phyloP scores from a whole-genome alignment of 2,329 filamentous ascomycete genomes.

The Fusarium nisikadoi region DNA sequence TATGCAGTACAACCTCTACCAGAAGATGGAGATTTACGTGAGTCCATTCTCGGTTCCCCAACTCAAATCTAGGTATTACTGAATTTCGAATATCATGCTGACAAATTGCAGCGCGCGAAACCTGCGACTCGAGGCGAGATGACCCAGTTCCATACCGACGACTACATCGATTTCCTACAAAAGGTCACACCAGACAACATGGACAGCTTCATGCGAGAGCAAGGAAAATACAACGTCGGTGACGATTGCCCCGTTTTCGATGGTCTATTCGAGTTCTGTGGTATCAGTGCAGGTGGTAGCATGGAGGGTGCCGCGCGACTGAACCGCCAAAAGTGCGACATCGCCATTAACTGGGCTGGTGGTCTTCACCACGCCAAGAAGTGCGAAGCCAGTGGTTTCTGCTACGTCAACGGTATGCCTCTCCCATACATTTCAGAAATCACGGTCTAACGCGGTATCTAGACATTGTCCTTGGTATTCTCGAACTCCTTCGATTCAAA shows the following conservation, averaged over 20 bases:
- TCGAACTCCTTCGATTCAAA: conserved; percentile 89
- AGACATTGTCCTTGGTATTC: conserved; percentile 96
- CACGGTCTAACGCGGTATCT: conserved; percentile 34
- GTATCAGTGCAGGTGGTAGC: conserved; percentile 91
- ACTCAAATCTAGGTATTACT: background rate
- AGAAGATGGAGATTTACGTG: conserved; percentile 96
- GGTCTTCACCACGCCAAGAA: conserved; percentile 98
- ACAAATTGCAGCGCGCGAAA: conserved; percentile 75
- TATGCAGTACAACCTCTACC: conserved; percentile 94
- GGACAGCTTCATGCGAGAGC: conserved; percentile 91
- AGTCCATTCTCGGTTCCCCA: conserved; percentile 53
- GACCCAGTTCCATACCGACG: conserved; percentile 91
- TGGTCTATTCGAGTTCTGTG: conserved; percentile 96
- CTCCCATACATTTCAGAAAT: background rate
- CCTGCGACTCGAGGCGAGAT: conserved; percentile 90
- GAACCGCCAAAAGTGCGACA: conserved; percentile 91
- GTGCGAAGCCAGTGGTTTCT: conserved; percentile 94
- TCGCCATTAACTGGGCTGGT: conserved; percentile 98
- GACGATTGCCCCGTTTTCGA: conserved; percentile 99
- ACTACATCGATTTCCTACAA: conserved; percentile 94
- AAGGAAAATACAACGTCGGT: conserved; percentile 92
- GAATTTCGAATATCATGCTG: conserved; percentile 24
- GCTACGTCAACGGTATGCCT: conserved; percentile 90
- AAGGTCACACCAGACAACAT: conserved; percentile 99
- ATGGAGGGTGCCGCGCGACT: conserved; percentile 93